phyloP scores from a whole-genome alignment of 306 rosid species.

The Gynostemma pentaphyllum region DNA sequence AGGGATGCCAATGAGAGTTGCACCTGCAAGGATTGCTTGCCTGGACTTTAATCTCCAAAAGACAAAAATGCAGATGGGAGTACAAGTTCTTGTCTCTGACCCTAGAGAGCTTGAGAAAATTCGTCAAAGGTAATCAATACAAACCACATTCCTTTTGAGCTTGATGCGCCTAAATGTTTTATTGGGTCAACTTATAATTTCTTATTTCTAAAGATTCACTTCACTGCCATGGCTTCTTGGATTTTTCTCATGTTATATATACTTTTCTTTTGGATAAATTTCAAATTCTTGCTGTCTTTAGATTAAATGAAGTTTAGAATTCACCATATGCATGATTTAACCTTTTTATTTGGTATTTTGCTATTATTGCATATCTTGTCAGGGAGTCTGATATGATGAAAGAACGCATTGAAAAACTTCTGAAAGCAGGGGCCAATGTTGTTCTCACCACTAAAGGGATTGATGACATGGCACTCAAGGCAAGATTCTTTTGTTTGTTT shows the following conservation, averaged over 20 bases:
- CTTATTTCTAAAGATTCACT: background rate
- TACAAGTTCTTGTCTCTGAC: constrained; percentile 80
- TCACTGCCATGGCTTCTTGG: background rate
- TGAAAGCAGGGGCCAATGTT: constrained; percentile 96
- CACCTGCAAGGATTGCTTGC: constrained; percentile 94
- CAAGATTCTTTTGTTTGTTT: constrained; percentile 15
- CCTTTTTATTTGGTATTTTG: background rate
- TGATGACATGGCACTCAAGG: constrained; percentile 99
- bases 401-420: constrained; percentile 82
- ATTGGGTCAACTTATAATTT: background rate
- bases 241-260: background rate
- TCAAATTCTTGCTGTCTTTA: background rate
- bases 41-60: constrained; percentile 97
- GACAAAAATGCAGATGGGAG: constrained; percentile 98
- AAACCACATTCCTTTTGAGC: background rate
- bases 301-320: background rate
- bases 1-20: constrained; percentile 90
- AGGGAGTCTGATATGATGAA: constrained; percentile 97
- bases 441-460: constrained; percentile 92
- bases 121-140: constrained; percentile 61
- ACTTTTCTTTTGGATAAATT: background rate
- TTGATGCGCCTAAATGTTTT: background rate
- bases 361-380: constrained; percentile 6
- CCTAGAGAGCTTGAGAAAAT: constrained; percentile 96
- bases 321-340: background rate